Evolutionary conservation across 225 moss, liverwort and hornwort genomes (phyloP), one percentile per base, ranked within the genome.

Genomic region (Asterella californica): DNA sequence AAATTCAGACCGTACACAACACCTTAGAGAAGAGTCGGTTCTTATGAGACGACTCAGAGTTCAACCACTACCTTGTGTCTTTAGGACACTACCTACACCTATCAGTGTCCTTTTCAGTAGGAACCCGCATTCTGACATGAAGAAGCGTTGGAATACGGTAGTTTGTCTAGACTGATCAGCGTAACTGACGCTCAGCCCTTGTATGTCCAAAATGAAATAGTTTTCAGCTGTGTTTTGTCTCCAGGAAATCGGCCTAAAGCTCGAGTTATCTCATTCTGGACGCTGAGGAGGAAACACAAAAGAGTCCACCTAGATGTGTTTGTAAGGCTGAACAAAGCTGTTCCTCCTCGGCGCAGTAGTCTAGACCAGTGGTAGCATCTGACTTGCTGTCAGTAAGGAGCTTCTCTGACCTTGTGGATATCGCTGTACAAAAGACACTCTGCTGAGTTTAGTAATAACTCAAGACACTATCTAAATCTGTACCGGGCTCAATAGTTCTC

Each of bases 361-460:
- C 70, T 25, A 72, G 72, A 24, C n/a, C 27, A 27, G n/a, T 15
- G 3, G 37, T n/a, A 49, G 27, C 46, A 49, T 49, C 0, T 72
- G 25, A 27, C n/a, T 69, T 72, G 48, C 72, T 27, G n/a, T 72
- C 25, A 19, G 22, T 37, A 42, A 19, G 46, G 36, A 74, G 32
- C 50, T 74, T 6, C 19, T 2, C 7, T 24, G 19, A 74, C 74
- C 74, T 74, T 74, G 52, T 74, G 74, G 52, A 50, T 74, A 30
- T 52, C 52, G 74, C 74, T 74, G 74, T 74, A 74, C 74, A 54
- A 52, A 74, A 34, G 30, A 52, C 67, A 52, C 48, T 33, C 32
- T n/a, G 52, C 50, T 74, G 29, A 73, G 32, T 73, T n/a, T 27
- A 73, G 9, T n/a, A 0, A 66, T 70, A 70, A 70, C 46, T 30